Evolutionary conservation across 495 filamentous ascomycete genomes (phyloP).

Genomic region (Ramalina peruviana): DNA sequence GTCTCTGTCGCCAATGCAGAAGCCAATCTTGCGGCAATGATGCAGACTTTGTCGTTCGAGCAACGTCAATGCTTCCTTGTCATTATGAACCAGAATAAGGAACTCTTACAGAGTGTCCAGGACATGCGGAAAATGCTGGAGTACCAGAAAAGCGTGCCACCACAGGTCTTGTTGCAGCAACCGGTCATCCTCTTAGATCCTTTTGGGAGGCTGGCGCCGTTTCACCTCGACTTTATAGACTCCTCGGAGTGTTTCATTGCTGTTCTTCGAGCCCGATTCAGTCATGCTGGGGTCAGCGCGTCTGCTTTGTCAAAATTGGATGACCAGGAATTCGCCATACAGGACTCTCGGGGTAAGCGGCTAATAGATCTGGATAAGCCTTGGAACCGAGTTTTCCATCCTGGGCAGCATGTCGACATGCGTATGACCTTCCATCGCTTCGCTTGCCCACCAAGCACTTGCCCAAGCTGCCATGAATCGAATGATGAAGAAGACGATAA

Average conservation of each 20-base stretch:
- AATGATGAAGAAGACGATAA: constrained; percentile 7
- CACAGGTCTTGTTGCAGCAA: constrained; percentile 16
- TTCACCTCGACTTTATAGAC: constrained; percentile 18
- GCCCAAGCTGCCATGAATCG: constrained; percentile 8
- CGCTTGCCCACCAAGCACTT: constrained; percentile 11
- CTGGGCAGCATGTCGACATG: constrained; percentile 18
- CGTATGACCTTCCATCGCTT: constrained; percentile 18
- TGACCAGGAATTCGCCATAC: constrained; percentile 11
- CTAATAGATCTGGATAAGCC: constrained; percentile 8
- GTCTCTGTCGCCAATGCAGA: constrained; percentile 1
- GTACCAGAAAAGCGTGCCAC: constrained; percentile 7
- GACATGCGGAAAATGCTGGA: constrained; percentile 11
- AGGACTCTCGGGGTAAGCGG: constrained; percentile 10
- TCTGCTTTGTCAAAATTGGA: constrained; percentile 12
- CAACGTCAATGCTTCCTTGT: constrained; percentile 13
- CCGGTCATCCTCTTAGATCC: constrained; percentile 17
- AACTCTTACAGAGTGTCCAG: constrained; percentile 10
- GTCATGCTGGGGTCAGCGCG: constrained; percentile 7
- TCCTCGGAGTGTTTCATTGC: constrained; percentile 16
- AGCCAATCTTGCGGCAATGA: neutral
- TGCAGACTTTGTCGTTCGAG: constrained; percentile 9
- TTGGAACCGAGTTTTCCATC: constrained; percentile 9
- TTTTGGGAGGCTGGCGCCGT: constrained; percentile 14
- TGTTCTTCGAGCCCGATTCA: constrained; percentile 14
- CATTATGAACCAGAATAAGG: constrained; percentile 13